Conservation (phyloP, 2,329 filamentous ascomycete species). For the Dactylella cylindrospora region DNA sequence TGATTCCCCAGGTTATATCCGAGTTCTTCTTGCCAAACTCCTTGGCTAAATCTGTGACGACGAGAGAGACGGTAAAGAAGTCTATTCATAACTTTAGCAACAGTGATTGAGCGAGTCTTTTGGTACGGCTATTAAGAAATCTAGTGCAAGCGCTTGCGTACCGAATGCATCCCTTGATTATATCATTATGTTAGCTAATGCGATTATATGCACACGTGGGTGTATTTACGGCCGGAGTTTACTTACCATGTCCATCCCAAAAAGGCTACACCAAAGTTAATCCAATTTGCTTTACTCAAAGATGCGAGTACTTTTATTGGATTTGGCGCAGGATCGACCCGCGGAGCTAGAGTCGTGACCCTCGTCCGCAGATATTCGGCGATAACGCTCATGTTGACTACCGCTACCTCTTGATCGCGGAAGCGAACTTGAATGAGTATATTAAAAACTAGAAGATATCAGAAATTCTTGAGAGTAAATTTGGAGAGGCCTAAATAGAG, state of each 20-base stretch:
- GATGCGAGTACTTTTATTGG: slow-evolving; percentile 55
- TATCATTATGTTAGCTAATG: too few relatives aligned
- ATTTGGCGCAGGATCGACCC: slow-evolving; percentile 60
- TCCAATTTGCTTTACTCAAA: slow-evolving; percentile 56
- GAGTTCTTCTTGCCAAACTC: slow-evolving; percentile 60
- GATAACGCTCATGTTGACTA: slow-evolving; percentile 26
- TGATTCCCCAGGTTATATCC: slow-evolving; percentile 67
- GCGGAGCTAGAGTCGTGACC: slow-evolving; percentile 61
- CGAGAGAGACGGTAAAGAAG: slow-evolving; percentile 67
- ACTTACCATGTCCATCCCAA: slow-evolving; percentile 58
- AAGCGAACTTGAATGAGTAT: too few relatives aligned
- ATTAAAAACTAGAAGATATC: too few relatives aligned
- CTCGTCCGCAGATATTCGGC: slow-evolving; percentile 53
- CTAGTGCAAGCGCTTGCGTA: slow-evolving; percentile 70
- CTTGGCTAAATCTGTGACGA: slow-evolving; percentile 59
- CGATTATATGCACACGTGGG: too few relatives aligned
- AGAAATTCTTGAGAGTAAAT: too few relatives aligned
- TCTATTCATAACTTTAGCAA: too few relatives aligned
- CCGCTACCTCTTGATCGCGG: too few relatives aligned
- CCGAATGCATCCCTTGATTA: slow-evolving; percentile 73
- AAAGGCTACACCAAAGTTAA: slow-evolving; percentile 60
- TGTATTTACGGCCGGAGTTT: too few relatives aligned
- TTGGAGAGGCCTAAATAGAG: too few relatives aligned
- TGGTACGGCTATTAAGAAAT: too few relatives aligned
- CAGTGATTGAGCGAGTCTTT: too few relatives aligned